Percentiles rank a stretch among this genome's conserved stretches.
Conservation (phyloP, 768 basidiomycete genomes). For the Pleurotus citrinopileatus region DNA sequence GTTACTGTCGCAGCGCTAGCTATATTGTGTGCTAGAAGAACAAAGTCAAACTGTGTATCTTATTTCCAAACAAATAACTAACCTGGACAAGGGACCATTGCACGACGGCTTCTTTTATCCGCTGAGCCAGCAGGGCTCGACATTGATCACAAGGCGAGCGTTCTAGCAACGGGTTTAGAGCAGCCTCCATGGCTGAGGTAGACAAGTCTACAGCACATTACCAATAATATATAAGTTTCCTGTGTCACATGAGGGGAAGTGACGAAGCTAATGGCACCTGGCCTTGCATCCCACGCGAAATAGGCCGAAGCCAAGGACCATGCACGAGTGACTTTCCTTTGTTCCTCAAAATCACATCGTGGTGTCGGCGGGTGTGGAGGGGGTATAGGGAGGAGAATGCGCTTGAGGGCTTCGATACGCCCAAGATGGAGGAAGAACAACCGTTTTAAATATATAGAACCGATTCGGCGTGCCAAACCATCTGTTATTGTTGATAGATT, state of each 20-base stretch:
- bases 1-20: too few relatives aligned
- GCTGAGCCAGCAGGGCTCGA: constrained; percentile 55
- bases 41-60: too few relatives aligned
- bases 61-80: too few relatives aligned
- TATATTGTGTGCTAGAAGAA: too few relatives aligned
- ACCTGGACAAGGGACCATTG: constrained; percentile 85
- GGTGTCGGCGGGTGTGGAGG: constrained; percentile 71
- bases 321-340: constrained; percentile 75
- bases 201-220: constrained; percentile 76
- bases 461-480: constrained; percentile 65
- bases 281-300: constrained; percentile 80
- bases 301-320: constrained; percentile 84
- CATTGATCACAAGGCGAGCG: constrained; percentile 75
- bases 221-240: background rate
- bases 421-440: constrained; percentile 85
- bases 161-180: constrained; percentile 65
- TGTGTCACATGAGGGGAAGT: background rate
- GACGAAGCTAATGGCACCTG: constrained; percentile 42
- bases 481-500: constrained; percentile 68
- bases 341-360: constrained; percentile 68
- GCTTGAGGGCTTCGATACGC: constrained; percentile 77
- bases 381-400: constrained; percentile 71
- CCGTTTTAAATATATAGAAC: constrained; percentile 74
- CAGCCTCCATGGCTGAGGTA: constrained; percentile 66
- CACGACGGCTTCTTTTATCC: constrained; percentile 63